phyloP scores from a whole-genome alignment of 345 rosid species.

The Eucalyptus erythrocorys region DNA sequence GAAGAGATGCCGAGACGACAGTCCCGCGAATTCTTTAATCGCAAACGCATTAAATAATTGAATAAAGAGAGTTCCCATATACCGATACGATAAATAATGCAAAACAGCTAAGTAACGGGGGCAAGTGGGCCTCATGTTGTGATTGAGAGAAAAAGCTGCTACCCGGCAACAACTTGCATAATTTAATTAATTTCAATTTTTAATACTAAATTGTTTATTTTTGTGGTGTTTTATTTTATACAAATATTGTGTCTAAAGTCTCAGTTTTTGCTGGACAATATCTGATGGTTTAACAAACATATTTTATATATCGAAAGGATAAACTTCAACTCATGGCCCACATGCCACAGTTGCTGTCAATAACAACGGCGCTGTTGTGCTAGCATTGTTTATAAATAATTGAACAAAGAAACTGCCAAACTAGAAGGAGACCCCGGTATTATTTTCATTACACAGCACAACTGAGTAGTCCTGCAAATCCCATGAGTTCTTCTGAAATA shows the following conservation, averaged over 20 bases:
- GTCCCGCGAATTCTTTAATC: neutral
- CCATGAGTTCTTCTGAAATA: slow-evolving; percentile 3
- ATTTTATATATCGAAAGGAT: neutral
- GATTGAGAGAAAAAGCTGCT: neutral
- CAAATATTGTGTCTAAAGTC: neutral
- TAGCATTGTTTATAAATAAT: neutral
- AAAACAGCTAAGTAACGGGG: neutral
- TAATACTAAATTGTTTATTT: no score
- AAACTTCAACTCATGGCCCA: neutral
- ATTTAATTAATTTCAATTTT: no score
- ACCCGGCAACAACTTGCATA: neutral
- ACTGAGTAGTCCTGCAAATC: neutral
- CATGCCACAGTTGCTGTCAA: neutral
- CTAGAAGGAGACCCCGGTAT: neutral
- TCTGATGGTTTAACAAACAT: neutral
- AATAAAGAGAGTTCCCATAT: neutral
- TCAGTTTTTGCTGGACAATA: neutral
- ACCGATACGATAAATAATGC: neutral
- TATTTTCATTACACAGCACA: neutral
- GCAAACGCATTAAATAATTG: neutral
- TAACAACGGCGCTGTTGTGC: no score
- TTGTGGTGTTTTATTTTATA: neutral
- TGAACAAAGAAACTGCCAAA: neutral
- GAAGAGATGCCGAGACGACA: neutral
- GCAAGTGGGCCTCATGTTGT: neutral